Evolutionary conservation across 2,329 filamentous ascomycete genomes (phyloP).

Genomic region (Fusarium decemcellulare): DNA sequence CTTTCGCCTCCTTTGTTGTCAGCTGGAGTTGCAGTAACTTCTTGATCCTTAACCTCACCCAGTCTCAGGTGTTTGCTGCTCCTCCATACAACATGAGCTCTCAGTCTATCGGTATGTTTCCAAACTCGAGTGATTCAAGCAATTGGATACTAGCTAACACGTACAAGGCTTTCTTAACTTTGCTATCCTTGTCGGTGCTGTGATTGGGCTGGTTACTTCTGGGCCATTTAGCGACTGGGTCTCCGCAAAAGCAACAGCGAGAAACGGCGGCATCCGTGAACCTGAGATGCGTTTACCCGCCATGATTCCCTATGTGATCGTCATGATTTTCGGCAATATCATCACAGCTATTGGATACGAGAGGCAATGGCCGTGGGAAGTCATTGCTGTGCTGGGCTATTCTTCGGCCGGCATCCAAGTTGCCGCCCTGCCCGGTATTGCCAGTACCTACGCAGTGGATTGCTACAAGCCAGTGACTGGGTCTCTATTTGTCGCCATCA

Average conservation of each 20-base stretch:
- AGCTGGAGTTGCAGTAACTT: conserved; percentile 24
- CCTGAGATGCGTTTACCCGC: conserved; percentile 61
- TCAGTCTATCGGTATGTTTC: conserved; percentile 8
- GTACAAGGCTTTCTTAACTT: conserved; percentile 63
- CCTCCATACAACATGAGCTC: conserved; percentile 32
- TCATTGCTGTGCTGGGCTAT: conserved; percentile 64
- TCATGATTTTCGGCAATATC: conserved; percentile 53
- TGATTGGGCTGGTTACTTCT: conserved; percentile 58
- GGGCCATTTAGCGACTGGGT: conserved; percentile 62
- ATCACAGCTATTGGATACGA: conserved; percentile 58
- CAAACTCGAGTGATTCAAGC: neutral
- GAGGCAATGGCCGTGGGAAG: conserved; percentile 62
- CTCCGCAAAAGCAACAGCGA: conserved; percentile 54
- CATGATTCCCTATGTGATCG: neutral
- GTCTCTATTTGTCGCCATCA: conserved; percentile 28
- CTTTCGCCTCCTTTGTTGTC: conserved; percentile 20
- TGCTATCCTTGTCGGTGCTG: conserved; percentile 57
- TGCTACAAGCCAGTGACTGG: conserved; percentile 65
- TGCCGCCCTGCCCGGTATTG: conserved; percentile 69
- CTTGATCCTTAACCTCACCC: conserved; percentile 20
- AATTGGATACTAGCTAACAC: neutral
- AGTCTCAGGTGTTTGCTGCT: conserved; percentile 18
- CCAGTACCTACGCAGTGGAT: conserved; percentile 72
- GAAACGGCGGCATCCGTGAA: conserved; percentile 62
- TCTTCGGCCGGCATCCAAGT: conserved; percentile 51